phyloP scores from a whole-genome alignment of 2,329 filamentous ascomycete species.

The Gaeumannomyces tritici region DNA sequence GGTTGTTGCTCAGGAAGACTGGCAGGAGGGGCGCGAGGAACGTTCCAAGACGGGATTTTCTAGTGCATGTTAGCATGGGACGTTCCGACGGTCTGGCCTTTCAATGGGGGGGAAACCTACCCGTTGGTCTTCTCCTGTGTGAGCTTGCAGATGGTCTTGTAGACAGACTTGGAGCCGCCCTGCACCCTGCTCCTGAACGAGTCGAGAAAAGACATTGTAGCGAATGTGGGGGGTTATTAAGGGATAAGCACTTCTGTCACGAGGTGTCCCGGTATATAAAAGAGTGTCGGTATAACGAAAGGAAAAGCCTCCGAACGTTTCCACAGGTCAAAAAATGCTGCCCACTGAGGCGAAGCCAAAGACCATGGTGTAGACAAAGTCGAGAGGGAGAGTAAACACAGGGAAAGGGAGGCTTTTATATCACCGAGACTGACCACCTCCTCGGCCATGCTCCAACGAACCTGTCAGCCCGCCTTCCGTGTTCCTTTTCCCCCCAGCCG shows the following conservation, averaged over 20 bases:
- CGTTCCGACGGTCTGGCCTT: too few relatives aligned
- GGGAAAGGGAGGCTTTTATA: not conserved
- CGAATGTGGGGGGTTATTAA: not conserved
- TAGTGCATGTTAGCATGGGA: constrained; percentile 11
- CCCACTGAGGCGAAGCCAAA: not conserved
- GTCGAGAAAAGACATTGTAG: not conserved
- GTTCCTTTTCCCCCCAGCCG: not conserved
- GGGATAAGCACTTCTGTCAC: not conserved
- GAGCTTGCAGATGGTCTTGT: constrained; percentile 8
- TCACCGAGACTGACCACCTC: not conserved
- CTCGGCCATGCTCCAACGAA: not conserved
- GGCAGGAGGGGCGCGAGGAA: constrained; percentile 26
- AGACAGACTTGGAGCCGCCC: not conserved
- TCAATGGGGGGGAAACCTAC: too few relatives aligned
- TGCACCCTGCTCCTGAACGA: not conserved
- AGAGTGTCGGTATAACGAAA: not conserved
- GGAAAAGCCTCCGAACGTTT: not conserved
- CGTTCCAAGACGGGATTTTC: constrained; percentile 31
- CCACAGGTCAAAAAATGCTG: not conserved
- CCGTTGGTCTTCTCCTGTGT: constrained; percentile 27
- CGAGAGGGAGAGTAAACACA: not conserved
- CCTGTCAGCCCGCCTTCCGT: not conserved
- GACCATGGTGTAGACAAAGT: not conserved
- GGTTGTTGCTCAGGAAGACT: constrained; percentile 36
- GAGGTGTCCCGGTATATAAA: not conserved